phyloP scores from a whole-genome alignment of 148 eudicot genomes.

The Camellia lanceoleosa region DNA sequence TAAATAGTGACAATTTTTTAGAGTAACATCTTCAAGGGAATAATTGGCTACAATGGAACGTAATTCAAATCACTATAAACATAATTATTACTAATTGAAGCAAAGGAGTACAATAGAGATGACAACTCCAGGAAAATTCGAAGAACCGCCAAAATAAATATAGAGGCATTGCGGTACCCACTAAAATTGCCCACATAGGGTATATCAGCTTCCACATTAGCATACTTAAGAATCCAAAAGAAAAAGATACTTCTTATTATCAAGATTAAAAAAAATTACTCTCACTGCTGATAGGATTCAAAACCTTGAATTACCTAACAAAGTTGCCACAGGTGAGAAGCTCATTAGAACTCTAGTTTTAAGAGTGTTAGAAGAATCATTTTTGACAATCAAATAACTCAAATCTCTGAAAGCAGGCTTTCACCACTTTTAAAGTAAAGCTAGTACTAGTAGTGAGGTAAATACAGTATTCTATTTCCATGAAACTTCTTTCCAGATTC shows the following conservation, averaged over 20 bases:
- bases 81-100: background rate
- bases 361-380: background rate
- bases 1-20: background rate
- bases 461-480: background rate
- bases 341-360: background rate
- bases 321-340: background rate
- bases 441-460: background rate
- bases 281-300: background rate
- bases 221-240: constrained; percentile 7
- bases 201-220: background rate
- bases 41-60: background rate
- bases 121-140: constrained; percentile 8
- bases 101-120: constrained; percentile 3
- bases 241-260: background rate
- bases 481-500: background rate
- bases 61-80: background rate
- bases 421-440: background rate
- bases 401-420: background rate
- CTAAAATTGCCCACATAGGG: background rate
- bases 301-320: background rate
- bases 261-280: background rate
- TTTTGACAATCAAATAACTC: background rate
- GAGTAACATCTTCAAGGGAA: background rate
- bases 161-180: background rate
- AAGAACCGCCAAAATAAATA: background rate